These are phyloP conservation scores for Aspergillus bertholletiae DNA, from an alignment of 495 filamentous ascomycete species.

Conservation along the genomic window DNA sequence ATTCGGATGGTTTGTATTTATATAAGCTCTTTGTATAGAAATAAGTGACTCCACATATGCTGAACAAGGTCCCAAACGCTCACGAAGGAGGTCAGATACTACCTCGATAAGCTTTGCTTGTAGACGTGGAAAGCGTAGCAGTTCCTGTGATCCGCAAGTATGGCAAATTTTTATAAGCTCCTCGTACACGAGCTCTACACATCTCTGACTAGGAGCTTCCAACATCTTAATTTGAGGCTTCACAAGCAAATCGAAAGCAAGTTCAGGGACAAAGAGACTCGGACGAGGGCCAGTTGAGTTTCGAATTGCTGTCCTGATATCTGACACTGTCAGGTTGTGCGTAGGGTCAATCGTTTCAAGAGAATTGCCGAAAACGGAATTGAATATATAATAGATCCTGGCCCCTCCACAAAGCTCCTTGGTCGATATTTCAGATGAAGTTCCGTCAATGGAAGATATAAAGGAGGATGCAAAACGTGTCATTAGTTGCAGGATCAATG, in stretches of 20 bases:
- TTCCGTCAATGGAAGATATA: constrained; percentile 98
- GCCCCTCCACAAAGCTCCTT: constrained; percentile 97
- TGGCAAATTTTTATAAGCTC: constrained; percentile 99
- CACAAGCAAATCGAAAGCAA: constrained; percentile 95
- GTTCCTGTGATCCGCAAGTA: constrained; percentile 93
- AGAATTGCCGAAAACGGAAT: constrained; percentile 97
- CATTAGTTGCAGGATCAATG: constrained; percentile 94
- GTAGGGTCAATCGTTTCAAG: constrained; percentile 95
- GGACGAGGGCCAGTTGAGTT: constrained; percentile 97
- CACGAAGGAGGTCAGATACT: constrained; percentile 91
- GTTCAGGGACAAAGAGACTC: constrained; percentile 93
- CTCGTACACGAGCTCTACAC: constrained; percentile 97
- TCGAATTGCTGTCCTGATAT: constrained; percentile 96
- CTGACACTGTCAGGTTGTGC: constrained; percentile 88
- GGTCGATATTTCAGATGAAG: constrained; percentile 96
- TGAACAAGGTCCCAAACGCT: constrained; percentile 84
- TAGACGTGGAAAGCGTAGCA: constrained; percentile 85
- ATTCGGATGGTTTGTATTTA: constrained; percentile 99
- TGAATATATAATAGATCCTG: constrained; percentile 99
- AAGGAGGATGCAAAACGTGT: constrained; percentile 97
- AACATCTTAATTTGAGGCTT: constrained; percentile 98
- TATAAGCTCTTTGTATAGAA: constrained; percentile 95
- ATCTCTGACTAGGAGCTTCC: constrained; percentile 92
- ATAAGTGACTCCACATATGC: constrained; percentile 94
- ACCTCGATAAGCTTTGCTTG: constrained; percentile 98